A percentile compares a stretch with the other conserved stretches of the same genome.
Evolutionary conservation across 331 rosid genomes (phyloP).

Genomic region (Cydonia oblonga): DNA sequence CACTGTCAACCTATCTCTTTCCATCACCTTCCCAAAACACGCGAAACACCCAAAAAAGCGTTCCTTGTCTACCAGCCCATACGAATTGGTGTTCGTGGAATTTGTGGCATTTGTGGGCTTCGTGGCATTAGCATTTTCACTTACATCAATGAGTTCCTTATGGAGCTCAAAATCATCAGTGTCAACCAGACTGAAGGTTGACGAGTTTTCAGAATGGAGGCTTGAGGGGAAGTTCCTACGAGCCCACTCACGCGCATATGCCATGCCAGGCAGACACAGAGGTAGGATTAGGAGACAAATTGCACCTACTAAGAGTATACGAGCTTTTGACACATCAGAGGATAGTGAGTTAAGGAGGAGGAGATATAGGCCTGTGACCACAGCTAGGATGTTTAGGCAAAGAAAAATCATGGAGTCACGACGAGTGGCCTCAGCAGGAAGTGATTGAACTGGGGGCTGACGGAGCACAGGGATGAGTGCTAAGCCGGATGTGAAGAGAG

Average conservation of each 20-base stretch:
- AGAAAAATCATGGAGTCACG: constrained; percentile 36
- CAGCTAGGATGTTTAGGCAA: constrained; percentile 49
- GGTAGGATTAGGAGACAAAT: constrained; percentile 36
- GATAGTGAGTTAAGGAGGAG: constrained; percentile 39
- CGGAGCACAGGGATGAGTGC: constrained; percentile 44
- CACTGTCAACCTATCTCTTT: constrained; percentile 26
- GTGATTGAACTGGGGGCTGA: constrained; percentile 22
- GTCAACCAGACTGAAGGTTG: constrained; percentile 12
- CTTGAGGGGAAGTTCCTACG: neutral
- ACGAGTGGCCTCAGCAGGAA: constrained; percentile 1
- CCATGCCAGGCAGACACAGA: constrained; percentile 34
- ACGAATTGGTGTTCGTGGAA: neutral
- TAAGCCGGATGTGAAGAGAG: constrained; percentile 33
- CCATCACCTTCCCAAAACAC: constrained; percentile 20
- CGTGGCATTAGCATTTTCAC: neutral
- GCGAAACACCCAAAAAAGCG: constrained; percentile 7
- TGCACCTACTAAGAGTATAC: constrained; percentile 44
- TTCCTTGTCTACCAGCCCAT: constrained; percentile 13
- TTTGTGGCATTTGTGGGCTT: neutral
- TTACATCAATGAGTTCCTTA: constrained; percentile 32
- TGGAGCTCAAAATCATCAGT: constrained; percentile 31
- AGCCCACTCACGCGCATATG: constrained; percentile 25
- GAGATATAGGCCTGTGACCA: constrained; percentile 62
- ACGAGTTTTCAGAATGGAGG: constrained; percentile 9
- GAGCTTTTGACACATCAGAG: constrained; percentile 18